A percentile compares a stretch with the other conserved stretches of the same genome.
phyloP scores from a whole-genome alignment of 106 monocot genomes.

The Dendrobium chrysotoxum region DNA sequence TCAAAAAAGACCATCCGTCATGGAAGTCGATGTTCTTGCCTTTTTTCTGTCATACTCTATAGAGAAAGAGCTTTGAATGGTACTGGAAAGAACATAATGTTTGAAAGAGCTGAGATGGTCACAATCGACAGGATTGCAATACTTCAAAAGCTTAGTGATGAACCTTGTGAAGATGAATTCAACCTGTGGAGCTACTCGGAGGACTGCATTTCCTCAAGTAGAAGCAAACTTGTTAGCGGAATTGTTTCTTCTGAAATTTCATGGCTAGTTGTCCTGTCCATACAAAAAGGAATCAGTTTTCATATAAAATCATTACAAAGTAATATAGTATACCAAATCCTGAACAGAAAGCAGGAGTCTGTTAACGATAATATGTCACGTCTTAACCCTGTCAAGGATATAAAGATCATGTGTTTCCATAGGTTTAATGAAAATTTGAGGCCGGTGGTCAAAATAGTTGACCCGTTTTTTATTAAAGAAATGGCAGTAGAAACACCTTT shows the following conservation, averaged over 20 bases:
- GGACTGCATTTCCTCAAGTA: conserved; percentile 22
- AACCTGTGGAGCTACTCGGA: conserved; percentile 27
- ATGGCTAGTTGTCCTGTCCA: conserved; percentile 48
- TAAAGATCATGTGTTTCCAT: conserved; percentile 32
- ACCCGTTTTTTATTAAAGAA: conserved; percentile 2
- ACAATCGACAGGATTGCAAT: conserved; percentile 50
- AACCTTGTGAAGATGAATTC: conserved; percentile 24
- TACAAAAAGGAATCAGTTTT: conserved; percentile 32
- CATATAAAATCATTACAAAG: conserved; percentile 34
- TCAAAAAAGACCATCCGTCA: conserved; percentile 39
- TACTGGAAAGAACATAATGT: conserved; percentile 3
- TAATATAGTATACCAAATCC: conserved; percentile 34
- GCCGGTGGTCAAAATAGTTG: conserved; percentile 25
- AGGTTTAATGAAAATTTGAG: conserved; percentile 12
- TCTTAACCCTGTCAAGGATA: conserved; percentile 4
- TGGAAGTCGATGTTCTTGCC: conserved; percentile 34
- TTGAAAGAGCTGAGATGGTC: conserved; percentile 27
- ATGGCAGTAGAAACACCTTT: neutral
- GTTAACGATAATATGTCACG: conserved; percentile 5
- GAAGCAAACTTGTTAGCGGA: conserved; percentile 30
- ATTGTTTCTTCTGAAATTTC: conserved; percentile 42
- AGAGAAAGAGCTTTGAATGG: conserved; percentile 12
- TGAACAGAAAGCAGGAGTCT: conserved; percentile 10
- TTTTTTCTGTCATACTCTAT: conserved; percentile 40
- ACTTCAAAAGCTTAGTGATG: conserved; percentile 42